Percentiles rank a stretch among this genome's conserved stretches.
Evolutionary conservation across 2,329 filamentous ascomycete genomes (phyloP).

Genomic region (Colletotrichum melonis): DNA sequence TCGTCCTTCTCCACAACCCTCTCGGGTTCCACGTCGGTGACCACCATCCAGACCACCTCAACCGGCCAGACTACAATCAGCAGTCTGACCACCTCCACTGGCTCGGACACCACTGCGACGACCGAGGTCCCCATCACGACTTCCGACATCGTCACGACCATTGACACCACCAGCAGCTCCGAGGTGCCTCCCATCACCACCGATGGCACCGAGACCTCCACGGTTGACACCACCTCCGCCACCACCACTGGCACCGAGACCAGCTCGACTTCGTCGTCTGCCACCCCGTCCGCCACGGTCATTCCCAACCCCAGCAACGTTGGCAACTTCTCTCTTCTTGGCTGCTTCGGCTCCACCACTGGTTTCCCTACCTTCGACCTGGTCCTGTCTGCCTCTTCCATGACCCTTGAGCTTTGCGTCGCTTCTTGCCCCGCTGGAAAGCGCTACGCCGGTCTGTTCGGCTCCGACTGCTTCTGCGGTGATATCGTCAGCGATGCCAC

Average conservation of each 20-base stretch:
- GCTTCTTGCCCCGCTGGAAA: slow-evolving; percentile 37
- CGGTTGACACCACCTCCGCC: not conserved
- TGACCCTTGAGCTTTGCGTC: slow-evolving; percentile 42
- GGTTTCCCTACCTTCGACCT: slow-evolving; percentile 43
- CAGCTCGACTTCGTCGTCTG: not conserved
- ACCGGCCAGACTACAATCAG: not conserved
- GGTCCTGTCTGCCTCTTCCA: slow-evolving; percentile 27
- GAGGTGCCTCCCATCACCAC: not conserved
- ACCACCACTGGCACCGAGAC: not conserved
- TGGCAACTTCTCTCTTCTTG: slow-evolving; percentile 39
- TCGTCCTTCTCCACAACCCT: not conserved
- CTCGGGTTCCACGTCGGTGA: not conserved
- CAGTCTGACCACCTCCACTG: not conserved
- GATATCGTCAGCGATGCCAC: slow-evolving; percentile 33
- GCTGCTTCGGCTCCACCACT: slow-evolving; percentile 42
- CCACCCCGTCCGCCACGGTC: not conserved
- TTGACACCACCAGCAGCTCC: not conserved
- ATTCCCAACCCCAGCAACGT: slow-evolving; percentile 29
- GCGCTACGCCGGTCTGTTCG: slow-evolving; percentile 24
- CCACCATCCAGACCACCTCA: not conserved
- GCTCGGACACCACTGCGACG: not conserved
- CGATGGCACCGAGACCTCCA: not conserved
- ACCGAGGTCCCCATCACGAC: not conserved
- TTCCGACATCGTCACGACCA: not conserved
- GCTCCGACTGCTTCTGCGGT: slow-evolving; percentile 40